phyloP scores from a whole-genome alignment of 306 rosid species.

The Bauhinia variegata region DNA sequence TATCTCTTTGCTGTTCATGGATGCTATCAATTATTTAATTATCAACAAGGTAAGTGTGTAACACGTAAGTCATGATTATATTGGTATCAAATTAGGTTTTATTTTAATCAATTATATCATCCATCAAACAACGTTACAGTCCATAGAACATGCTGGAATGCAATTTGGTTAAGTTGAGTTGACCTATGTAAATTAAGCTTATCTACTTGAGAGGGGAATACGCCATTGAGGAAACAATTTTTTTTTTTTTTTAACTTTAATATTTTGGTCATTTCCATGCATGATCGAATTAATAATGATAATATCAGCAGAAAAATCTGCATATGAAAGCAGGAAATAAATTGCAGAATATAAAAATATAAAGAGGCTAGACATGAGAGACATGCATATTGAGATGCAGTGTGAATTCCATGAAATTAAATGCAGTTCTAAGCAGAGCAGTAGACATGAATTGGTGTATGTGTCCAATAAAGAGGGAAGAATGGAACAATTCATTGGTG shows the following conservation, averaged over 20 bases:
- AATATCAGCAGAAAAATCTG: too few relatives aligned
- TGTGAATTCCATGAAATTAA: slow-evolving; percentile 1
- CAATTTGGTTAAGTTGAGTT: slow-evolving; percentile 28
- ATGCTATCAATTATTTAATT: too few relatives aligned
- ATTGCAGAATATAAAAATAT: background rate
- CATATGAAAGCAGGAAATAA: too few relatives aligned
- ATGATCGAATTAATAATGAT: too few relatives aligned
- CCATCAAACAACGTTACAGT: slow-evolving; percentile 18
- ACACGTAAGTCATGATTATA: slow-evolving; percentile 45
- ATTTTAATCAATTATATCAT: slow-evolving; percentile 30
- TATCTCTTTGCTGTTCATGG: too few relatives aligned
- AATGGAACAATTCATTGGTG: slow-evolving; percentile 30
- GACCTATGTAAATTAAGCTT: slow-evolving; percentile 37
- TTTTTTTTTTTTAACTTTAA: background rate
- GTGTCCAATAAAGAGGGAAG: slow-evolving; percentile 1
- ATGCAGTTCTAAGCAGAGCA: slow-evolving; percentile 11
- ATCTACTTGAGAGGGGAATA: background rate
- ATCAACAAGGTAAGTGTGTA: too few relatives aligned
- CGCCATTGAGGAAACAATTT: background rate
- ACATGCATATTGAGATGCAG: too few relatives aligned
- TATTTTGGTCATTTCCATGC: too few relatives aligned
- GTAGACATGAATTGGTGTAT: background rate
- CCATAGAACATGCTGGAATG: slow-evolving; percentile 28
- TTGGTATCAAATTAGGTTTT: too few relatives aligned
- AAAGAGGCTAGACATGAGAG: background rate